A percentile compares a stretch with the other conserved stretches of the same genome.
phyloP scores from a whole-genome alignment of 1,284 basidiomycete genomes.

The Hymenochaete sp. region DNA sequence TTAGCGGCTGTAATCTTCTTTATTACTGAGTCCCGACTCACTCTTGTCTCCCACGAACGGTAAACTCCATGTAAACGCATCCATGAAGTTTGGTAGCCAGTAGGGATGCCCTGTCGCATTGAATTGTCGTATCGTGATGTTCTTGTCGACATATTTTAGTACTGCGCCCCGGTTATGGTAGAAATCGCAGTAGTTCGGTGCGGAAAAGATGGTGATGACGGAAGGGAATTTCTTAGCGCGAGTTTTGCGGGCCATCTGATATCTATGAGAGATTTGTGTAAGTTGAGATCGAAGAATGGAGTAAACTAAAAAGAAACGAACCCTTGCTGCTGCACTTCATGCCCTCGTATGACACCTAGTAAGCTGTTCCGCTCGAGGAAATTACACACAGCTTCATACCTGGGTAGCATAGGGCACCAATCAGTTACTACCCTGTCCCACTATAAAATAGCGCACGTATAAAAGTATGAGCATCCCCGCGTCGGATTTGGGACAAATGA shows the following conservation, averaged over 20 bases:
- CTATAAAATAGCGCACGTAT: slow-evolving; percentile 57
- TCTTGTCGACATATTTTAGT: slow-evolving; percentile 96
- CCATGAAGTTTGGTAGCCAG: slow-evolving; percentile 97
- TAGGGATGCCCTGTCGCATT: slow-evolving; percentile 90
- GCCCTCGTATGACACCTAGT: slow-evolving; percentile 90
- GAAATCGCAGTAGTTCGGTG: slow-evolving; percentile 93
- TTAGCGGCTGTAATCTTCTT: background rate
- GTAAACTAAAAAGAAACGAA: slow-evolving; percentile 28
- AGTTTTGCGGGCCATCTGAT: slow-evolving; percentile 91
- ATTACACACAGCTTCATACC: slow-evolving; percentile 87
- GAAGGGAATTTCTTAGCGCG: slow-evolving; percentile 87
- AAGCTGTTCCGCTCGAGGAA: slow-evolving; percentile 92
- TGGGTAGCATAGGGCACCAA: slow-evolving; percentile 28
- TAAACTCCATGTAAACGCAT: slow-evolving; percentile 98
- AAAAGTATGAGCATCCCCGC: slow-evolving; percentile 92
- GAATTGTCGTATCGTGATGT: slow-evolving; percentile 96
- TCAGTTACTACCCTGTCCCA: background rate
- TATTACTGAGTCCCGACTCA: slow-evolving; percentile 35
- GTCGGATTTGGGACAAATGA: slow-evolving; percentile 83
- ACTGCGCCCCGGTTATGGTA: slow-evolving; percentile 96
- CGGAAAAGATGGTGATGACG: slow-evolving; percentile 94
- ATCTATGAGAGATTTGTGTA: slow-evolving; percentile 37
- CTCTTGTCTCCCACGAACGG: slow-evolving; percentile 98
- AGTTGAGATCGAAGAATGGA: slow-evolving; percentile 4
- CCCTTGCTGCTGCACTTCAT: slow-evolving; percentile 97